Base-by-base conservation (phyloP, 192 early-diverging fungal species). In the Gryganskiella cystojenkinii region DNA sequence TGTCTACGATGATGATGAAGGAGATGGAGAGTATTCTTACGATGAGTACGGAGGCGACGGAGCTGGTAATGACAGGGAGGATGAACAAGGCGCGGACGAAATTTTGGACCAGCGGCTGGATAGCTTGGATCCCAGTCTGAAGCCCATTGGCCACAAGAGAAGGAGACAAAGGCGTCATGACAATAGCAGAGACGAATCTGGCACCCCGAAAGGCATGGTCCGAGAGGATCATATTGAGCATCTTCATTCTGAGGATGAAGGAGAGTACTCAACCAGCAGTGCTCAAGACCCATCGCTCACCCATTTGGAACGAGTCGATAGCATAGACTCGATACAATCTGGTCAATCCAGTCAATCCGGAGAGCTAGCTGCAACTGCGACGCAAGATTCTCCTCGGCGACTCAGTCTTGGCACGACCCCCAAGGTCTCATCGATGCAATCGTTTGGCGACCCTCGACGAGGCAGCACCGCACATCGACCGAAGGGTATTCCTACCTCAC, bases 161-260 rank as follows among this genome's bases (percentile, higher is more conserved):
- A 15, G 19, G 6, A 50, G 19, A 35, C 37, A 13, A 40, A 40
- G 37, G 37, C 37, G 13, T 40, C 37, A 5, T 40, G 37, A 35
- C n/a, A 17, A 14, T 24, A 40, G 47, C n/a, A 40, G 27, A 28
- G 59, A 45, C 10, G 61, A 62, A 3, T 2, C 28, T 54, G 58
- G 37, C 40, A 60, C 17, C 37, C 37, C 37, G 6, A 24, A 60
- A 13, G 25, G 25, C 7, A 27, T 11, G 17, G 15, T 44, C 0
- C 28, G 9, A 3, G 17, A 31, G 22, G 33, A 55, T 33, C 71
- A 76, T 25, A 67, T 76, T 19, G 65, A 76, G 28, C 25, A 62
- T n/a, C 20, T 68, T 2, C 65, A 34, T 4, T 67, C 72, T 24
- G 72, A 76, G 30, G 64, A 67, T 19, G 72, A 76, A 11, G 72